phyloP scores from a whole-genome alignment of 2,329 filamentous ascomycete genomes.

The Botrytis medusae region DNA sequence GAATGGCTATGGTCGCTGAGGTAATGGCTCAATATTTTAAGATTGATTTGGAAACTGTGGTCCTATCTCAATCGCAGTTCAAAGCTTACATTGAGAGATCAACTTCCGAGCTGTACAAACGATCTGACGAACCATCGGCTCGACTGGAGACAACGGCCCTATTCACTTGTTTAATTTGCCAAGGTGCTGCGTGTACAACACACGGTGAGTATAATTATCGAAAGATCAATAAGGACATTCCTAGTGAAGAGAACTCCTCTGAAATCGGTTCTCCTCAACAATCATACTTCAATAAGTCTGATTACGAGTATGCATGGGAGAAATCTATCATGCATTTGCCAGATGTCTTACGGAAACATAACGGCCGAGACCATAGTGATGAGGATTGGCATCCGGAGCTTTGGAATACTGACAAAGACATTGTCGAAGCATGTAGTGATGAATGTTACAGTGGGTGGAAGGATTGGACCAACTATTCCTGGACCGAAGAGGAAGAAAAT shows the following conservation, averaged over 20 bases:
- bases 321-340: slow-evolving; percentile 26
- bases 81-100: slow-evolving; percentile 31
- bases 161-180: slow-evolving; percentile 36
- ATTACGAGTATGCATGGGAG: slow-evolving; percentile 27
- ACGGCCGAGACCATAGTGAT: slow-evolving; percentile 19
- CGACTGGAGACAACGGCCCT: slow-evolving; percentile 31
- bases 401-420: slow-evolving; percentile 9
- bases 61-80: slow-evolving; percentile 29
- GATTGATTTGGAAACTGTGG: slow-evolving; percentile 26
- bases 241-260: slow-evolving; percentile 23
- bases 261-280: background rate
- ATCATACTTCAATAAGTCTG: slow-evolving; percentile 15
- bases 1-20: slow-evolving; percentile 22
- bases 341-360: slow-evolving; percentile 30
- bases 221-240: slow-evolving; percentile 19
- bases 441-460: background rate
- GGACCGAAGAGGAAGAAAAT: slow-evolving; percentile 5
- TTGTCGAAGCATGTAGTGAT: background rate
- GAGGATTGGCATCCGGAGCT: slow-evolving; percentile 2
- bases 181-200: slow-evolving; percentile 36
- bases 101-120: slow-evolving; percentile 5
- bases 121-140: background rate
- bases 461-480: background rate
- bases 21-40: slow-evolving; percentile 30
- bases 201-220: slow-evolving; percentile 34